Conservation (phyloP, 768 basidiomycete species). For the Flagelloscypha sp. region DNA sequence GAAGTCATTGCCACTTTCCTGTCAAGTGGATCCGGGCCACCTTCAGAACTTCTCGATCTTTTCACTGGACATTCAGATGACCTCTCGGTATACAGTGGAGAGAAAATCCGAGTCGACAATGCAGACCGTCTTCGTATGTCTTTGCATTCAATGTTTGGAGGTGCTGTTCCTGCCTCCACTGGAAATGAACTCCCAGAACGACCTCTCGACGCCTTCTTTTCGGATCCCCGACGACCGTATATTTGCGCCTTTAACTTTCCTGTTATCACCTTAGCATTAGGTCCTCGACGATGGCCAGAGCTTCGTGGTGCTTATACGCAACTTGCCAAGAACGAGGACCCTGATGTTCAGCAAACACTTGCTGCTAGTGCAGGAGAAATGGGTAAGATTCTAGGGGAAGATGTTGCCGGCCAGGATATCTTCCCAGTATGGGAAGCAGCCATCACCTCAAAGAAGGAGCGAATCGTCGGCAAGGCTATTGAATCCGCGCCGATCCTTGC, state of each 20-base stretch:
- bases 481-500: constrained; percentile 58
- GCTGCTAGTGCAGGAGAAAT: constrained; percentile 87
- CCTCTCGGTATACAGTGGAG: constrained; percentile 27
- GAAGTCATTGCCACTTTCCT: constrained; percentile 84
- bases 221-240: constrained; percentile 64
- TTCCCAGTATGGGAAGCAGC: constrained; percentile 62
- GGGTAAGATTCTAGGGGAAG: constrained; percentile 73
- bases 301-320: constrained; percentile 60
- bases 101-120: constrained; percentile 6
- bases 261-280: constrained; percentile 79
- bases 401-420: constrained; percentile 60
- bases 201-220: constrained; percentile 38
- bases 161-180: constrained; percentile 1
- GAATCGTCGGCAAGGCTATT: constrained; percentile 63
- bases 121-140: constrained; percentile 3
- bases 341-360: constrained; percentile 68
- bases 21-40: constrained; percentile 43
- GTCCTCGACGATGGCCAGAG: constrained; percentile 63
- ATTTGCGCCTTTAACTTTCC: constrained; percentile 90
- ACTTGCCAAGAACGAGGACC: constrained; percentile 50
- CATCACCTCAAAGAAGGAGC: constrained; percentile 51
- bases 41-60: constrained; percentile 61
- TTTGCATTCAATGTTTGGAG: constrained; percentile 11
- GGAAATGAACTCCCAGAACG: constrained; percentile 2
- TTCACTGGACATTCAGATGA: constrained; percentile 61